These are phyloP conservation scores for Serendipita sp. DNA, from an alignment of 1,284 basidiomycete genomes.

Conservation along the genomic window DNA sequence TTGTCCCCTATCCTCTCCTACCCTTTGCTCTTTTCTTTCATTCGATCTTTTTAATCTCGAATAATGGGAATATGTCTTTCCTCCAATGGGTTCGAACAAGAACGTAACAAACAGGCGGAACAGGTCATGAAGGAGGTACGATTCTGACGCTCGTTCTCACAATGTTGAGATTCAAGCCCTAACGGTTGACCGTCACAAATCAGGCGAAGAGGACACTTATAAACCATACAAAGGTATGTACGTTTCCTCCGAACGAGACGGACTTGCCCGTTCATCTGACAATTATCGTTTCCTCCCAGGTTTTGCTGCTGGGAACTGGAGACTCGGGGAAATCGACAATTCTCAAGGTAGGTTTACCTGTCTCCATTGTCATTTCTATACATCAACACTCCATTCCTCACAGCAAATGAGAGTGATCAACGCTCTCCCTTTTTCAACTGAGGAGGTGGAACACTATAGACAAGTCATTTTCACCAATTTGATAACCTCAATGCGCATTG, in stretches of 20 bases:
- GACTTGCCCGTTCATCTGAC: background rate
- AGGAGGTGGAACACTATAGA: constrained; percentile 68
- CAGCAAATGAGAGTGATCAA: constrained; percentile 86
- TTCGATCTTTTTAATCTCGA: too few species aligned
- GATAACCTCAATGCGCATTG: constrained; percentile 64
- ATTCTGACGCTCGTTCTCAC: background rate
- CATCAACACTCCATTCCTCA: constrained; percentile 8
- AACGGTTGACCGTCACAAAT: background rate
- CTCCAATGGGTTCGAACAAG: background rate
- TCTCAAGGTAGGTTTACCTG: constrained; percentile 46
- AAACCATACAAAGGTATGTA: background rate
- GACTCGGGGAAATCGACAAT: constrained; percentile 90
- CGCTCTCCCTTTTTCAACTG: constrained; percentile 55
- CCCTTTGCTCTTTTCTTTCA: too few species aligned
- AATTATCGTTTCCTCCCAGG: constrained; percentile 27
- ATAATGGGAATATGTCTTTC: background rate
- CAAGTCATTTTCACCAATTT: constrained; percentile 88
- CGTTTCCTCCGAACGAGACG: background rate
- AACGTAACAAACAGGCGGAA: background rate
- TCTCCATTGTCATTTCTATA: background rate
- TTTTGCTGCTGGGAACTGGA: constrained; percentile 82
- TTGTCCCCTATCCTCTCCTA: background rate
- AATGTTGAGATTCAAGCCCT: background rate
- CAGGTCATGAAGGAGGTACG: background rate
- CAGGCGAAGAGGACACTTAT: background rate